A percentile compares a stretch with the other conserved stretches of the same genome.
Conservation (phyloP, 1,284 basidiomycete species). For the Rhodotorula sp. region DNA sequence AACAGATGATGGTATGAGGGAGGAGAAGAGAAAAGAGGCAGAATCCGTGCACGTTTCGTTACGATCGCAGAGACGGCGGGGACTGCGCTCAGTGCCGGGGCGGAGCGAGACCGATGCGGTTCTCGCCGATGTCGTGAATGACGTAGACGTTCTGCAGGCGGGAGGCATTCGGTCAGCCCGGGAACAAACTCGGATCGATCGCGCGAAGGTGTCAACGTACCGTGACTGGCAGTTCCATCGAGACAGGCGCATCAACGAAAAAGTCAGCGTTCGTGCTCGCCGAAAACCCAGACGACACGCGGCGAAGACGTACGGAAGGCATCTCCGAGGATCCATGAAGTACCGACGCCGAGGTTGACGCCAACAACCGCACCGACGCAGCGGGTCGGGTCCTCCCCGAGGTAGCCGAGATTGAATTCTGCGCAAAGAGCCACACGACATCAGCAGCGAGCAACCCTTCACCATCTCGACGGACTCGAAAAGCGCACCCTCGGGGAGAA, state of each 20-base stretch:
- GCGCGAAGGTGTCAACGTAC: neutral
- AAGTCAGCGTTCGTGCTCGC: neutral
- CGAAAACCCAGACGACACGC: neutral
- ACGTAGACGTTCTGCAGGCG: slow-evolving; percentile 12
- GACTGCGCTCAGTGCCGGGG: slow-evolving; percentile 2
- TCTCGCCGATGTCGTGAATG: slow-evolving; percentile 14
- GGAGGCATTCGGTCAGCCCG: neutral
- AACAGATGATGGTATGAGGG: neutral
- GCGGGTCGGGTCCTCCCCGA: slow-evolving; percentile 1
- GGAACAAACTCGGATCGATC: neutral
- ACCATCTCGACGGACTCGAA: neutral
- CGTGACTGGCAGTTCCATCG: neutral
- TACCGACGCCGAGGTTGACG: slow-evolving; percentile 23
- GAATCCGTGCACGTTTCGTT: no score
- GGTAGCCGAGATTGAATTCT: slow-evolving; percentile 36
- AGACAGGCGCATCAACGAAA: neutral
- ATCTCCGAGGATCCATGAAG: slow-evolving; percentile 23
- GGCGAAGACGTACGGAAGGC: slow-evolving; percentile 11
- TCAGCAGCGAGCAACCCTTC: neutral
- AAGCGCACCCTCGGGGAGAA: slow-evolving; percentile 11
- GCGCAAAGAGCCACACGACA: neutral
- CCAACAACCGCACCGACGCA: slow-evolving; percentile 32
- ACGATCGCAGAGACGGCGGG: neutral
- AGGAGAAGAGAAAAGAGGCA: no score
- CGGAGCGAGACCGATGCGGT: slow-evolving; percentile 9